Conservation (phyloP, 1,139 yeast genomes). For the Kodamaea derodonti region DNA sequence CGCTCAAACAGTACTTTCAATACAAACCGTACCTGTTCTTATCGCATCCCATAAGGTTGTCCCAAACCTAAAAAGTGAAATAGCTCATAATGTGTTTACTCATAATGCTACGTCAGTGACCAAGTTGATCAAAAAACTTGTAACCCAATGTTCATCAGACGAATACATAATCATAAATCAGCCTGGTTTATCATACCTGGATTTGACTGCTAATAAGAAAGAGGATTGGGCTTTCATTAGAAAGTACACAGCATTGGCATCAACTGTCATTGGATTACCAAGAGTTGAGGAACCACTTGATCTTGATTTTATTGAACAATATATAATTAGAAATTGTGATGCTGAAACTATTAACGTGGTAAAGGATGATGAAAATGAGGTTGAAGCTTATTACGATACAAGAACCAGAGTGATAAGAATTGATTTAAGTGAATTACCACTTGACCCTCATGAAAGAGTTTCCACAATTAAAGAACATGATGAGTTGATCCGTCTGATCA, state of each 20-base stretch:
- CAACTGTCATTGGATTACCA: constrained; percentile 63
- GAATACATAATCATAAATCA: constrained; percentile 64
- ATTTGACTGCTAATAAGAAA: constrained; percentile 40
- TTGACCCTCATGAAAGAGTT: constrained; percentile 18
- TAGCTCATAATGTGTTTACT: constrained; percentile 17
- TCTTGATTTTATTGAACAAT: constrained; percentile 41
- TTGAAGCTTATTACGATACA: constrained; percentile 51
- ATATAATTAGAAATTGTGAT: constrained; percentile 44
- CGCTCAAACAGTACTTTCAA: constrained; percentile 1
- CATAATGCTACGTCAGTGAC: constrained; percentile 31
- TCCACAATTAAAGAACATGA: constrained; percentile 41
- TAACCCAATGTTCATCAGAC: constrained; percentile 65
- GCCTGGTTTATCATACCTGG: constrained; percentile 64
- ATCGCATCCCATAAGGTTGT: constrained; percentile 44
- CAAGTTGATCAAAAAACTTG: constrained; percentile 43
- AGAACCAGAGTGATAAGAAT: constrained; percentile 57
- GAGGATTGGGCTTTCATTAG: constrained; percentile 53
- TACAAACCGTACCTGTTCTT: constrained; percentile 31
- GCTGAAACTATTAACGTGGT: constrained; percentile 39
- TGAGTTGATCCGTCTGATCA: constrained; percentile 44
- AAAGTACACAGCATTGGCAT: constrained; percentile 53
- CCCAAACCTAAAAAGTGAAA: constrained; percentile 31
- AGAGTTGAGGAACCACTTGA: constrained; percentile 45
- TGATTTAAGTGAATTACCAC: constrained; percentile 49
- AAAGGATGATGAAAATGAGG: constrained; percentile 41